Evolutionary conservation across 768 basidiomycete genomes (phyloP).

Genomic region (Serendipita indica): DNA sequence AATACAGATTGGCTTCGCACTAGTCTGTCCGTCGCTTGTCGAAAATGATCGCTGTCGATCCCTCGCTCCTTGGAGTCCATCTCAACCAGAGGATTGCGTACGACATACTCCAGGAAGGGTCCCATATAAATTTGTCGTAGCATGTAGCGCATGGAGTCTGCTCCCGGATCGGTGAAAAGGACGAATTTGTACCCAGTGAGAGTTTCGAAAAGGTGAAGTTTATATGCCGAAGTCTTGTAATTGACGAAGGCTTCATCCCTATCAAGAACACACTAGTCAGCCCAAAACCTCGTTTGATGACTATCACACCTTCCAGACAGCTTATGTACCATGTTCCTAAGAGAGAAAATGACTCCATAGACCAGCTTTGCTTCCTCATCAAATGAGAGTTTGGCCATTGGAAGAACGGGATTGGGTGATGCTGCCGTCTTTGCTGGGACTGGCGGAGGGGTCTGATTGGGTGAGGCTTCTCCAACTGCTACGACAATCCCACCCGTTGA

Average conservation of each 20-base stretch:
- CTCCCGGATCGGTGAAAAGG: slow-evolving; percentile 75
- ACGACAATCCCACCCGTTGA: slow-evolving; percentile 55
- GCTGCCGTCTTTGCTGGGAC: slow-evolving; percentile 27
- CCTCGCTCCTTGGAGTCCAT: slow-evolving; percentile 77
- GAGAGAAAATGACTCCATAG: slow-evolving; percentile 82
- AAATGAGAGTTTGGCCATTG: slow-evolving; percentile 59
- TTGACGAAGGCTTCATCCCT: slow-evolving; percentile 86
- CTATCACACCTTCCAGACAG: slow-evolving; percentile 59
- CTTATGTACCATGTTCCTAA: slow-evolving; percentile 92
- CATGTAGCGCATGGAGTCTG: slow-evolving; percentile 69
- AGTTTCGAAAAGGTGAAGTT: slow-evolving; percentile 85
- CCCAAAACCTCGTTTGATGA: background rate
- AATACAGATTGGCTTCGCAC: slow-evolving; percentile 22
- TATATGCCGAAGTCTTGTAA: slow-evolving; percentile 86
- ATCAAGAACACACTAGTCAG: slow-evolving; percentile 9
- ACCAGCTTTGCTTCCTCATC: slow-evolving; percentile 97
- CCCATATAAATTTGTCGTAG: slow-evolving; percentile 85
- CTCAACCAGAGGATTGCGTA: slow-evolving; percentile 72
- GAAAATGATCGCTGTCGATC: slow-evolving; percentile 87
- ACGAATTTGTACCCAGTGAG: slow-evolving; percentile 88
- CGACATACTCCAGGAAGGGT: slow-evolving; percentile 86
- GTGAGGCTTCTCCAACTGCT: slow-evolving; percentile 36
- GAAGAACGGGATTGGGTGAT: slow-evolving; percentile 22
- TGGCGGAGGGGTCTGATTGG: slow-evolving; percentile 20
- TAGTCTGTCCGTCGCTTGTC: slow-evolving; percentile 61